A percentile compares a stretch with the other conserved stretches of the same genome.
Conservation (phyloP, 1,284 basidiomycete species). For the Coniophora puteana region DNA sequence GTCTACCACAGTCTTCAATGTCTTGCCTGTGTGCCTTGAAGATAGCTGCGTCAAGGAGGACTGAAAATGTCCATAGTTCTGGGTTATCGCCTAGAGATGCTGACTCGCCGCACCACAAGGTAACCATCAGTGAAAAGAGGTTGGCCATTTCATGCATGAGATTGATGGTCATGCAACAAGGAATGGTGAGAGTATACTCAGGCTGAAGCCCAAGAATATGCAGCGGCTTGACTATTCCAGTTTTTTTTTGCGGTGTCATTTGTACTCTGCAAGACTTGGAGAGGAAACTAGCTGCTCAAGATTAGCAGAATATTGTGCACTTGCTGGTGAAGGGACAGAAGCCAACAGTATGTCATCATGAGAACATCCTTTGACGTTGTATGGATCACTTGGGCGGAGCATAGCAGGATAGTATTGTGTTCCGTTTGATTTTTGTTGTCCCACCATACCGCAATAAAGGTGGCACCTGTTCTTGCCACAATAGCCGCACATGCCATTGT, state of each 20-base stretch:
- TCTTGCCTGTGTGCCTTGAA: too few relatives aligned
- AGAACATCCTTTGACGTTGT: constrained; percentile 9
- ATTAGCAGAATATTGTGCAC: constrained; percentile 5
- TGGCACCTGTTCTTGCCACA: constrained; percentile 19
- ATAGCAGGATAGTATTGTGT: constrained; percentile 19
- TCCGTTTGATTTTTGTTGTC: constrained; percentile 16
- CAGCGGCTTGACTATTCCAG: constrained; percentile 12
- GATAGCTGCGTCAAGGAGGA: too few relatives aligned
- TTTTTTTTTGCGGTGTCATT: constrained; percentile 3
- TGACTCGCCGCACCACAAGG: too few relatives aligned
- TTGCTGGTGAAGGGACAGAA: constrained; percentile 5
- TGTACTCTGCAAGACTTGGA: constrained; percentile 6
- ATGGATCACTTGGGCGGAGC: constrained; percentile 6
- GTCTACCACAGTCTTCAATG: too few relatives aligned
- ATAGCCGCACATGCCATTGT: constrained; percentile 25
- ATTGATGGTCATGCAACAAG: too few relatives aligned
- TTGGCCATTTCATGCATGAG: too few relatives aligned
- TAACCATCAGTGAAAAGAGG: too few relatives aligned
- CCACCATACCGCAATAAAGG: constrained; percentile 14
- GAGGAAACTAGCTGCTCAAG: constrained; percentile 5
- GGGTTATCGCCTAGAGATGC: too few relatives aligned
- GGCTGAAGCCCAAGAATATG: constrained; percentile 9
- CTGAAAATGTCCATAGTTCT: background rate
- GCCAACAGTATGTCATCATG: constrained; percentile 6
- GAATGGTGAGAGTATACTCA: too few relatives aligned